These are phyloP conservation scores for Haematococcus lacustris DNA, from an alignment of 139 green algal species.

Conservation along the genomic window DNA sequence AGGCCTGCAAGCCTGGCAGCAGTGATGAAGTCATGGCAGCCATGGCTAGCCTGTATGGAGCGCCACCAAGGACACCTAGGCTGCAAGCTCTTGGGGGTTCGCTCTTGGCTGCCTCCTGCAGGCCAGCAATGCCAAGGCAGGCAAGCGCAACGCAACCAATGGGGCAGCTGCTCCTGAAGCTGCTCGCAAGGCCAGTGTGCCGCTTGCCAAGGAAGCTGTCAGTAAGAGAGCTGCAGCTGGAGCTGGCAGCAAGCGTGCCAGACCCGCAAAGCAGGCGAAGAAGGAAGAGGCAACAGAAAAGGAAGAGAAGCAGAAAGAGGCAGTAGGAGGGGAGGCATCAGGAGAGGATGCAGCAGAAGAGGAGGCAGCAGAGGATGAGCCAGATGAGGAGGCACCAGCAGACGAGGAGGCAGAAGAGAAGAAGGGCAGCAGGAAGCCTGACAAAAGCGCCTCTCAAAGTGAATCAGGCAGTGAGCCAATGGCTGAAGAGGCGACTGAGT, in stretches of 20 bases:
- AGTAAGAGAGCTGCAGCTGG: background rate
- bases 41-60: background rate
- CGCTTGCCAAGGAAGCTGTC: background rate
- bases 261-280: background rate
- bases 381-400: background rate
- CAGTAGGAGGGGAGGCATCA: background rate
- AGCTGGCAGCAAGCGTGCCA: background rate
- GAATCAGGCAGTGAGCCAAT: background rate
- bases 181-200: background rate
- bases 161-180: background rate
- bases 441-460: background rate
- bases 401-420: background rate
- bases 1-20: background rate
- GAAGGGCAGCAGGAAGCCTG: no score
- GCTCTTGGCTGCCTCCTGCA: background rate
- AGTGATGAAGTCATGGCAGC: background rate
- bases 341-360: background rate
- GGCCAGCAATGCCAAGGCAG: background rate
- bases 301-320: background rate
- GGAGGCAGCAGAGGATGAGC: background rate
- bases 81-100: background rate
- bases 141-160: background rate
- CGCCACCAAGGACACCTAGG: background rate
- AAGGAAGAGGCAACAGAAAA: conserved; percentile 1
- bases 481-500: background rate